A percentile compares a stretch with the other conserved stretches of the same genome.
Conservation (phyloP, 225 moss, liverwort and hornwort species). For the Sphagnum contortum region DNA sequence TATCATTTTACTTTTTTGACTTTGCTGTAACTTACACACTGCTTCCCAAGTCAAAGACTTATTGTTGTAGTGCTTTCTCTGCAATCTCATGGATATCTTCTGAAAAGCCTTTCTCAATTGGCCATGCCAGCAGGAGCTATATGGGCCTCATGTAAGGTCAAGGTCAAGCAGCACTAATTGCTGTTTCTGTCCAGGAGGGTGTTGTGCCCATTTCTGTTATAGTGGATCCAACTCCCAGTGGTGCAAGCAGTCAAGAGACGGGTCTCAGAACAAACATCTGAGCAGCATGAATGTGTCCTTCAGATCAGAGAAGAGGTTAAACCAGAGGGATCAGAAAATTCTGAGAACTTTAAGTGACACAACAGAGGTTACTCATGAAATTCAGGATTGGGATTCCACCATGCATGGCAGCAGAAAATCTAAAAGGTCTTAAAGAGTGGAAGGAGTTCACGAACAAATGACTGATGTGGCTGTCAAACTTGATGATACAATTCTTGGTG, state of each 20-base stretch:
- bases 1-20: too few species aligned
- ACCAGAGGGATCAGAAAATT: slow-evolving; percentile 39
- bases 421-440: slow-evolving; percentile 18
- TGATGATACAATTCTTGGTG: not conserved
- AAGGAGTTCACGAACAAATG: slow-evolving; percentile 7
- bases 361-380: slow-evolving; percentile 71
- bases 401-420: slow-evolving; percentile 17
- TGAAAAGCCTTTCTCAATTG: too few species aligned
- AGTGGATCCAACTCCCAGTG: slow-evolving; percentile 16
- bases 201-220: slow-evolving; percentile 24
- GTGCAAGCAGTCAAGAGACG: not conserved
- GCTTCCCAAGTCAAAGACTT: too few species aligned
- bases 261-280: slow-evolving; percentile 15
- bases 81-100: too few species aligned
- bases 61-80: too few species aligned
- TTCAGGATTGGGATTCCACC: slow-evolving; percentile 46
- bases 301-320: not conserved
- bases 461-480: not conserved
- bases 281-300: slow-evolving; percentile 10
- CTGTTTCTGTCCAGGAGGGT: slow-evolving; percentile 32
- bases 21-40: too few species aligned
- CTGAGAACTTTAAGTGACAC: slow-evolving; percentile 81
- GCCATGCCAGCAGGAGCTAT: too few species aligned
- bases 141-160: not conserved
- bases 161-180: slow-evolving; percentile 9